phyloP scores from a whole-genome alignment of 1,284 basidiomycete species.

The Heterobasidion parviporum region DNA sequence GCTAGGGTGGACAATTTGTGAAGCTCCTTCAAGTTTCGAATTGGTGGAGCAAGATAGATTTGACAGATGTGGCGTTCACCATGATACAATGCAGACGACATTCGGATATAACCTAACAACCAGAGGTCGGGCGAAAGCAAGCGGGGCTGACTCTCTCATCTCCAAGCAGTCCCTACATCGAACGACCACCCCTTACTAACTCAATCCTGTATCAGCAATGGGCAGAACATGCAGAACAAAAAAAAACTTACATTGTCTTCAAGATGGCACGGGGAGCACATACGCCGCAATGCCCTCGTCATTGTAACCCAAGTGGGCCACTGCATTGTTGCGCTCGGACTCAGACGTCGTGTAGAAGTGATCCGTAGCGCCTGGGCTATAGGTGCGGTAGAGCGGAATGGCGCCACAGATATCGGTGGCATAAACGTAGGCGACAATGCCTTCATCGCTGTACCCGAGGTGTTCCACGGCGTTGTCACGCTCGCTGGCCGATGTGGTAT shows the following conservation, averaged over 20 bases:
- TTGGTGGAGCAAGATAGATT: not conserved
- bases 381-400: conserved; percentile 9
- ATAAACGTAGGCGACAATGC: conserved; percentile 7
- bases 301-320: not conserved
- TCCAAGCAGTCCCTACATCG: too few relatives aligned
- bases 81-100: too few relatives aligned
- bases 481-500: conserved; percentile 9
- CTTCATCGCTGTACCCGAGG: conserved; percentile 8
- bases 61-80: too few relatives aligned
- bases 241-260: too few relatives aligned
- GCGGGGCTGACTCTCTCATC: too few relatives aligned
- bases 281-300: not conserved
- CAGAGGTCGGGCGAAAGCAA: too few relatives aligned
- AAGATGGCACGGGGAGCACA: not conserved
- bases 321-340: not conserved
- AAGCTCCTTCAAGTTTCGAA: too few relatives aligned
- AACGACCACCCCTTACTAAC: not conserved
- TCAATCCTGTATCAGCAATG: not conserved
- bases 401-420: not conserved
- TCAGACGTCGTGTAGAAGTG: conserved; percentile 9
- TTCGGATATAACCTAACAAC: too few relatives aligned
- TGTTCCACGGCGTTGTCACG: conserved; percentile 5
- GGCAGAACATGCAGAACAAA: too few relatives aligned
- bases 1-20: not conserved
- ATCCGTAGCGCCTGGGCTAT: not conserved